A percentile compares a stretch with the other conserved stretches of the same genome.
These are phyloP conservation scores for Eimeria sp. DNA, from an alignment of 169 alveolate genomes.

Conservation along the genomic window DNA sequence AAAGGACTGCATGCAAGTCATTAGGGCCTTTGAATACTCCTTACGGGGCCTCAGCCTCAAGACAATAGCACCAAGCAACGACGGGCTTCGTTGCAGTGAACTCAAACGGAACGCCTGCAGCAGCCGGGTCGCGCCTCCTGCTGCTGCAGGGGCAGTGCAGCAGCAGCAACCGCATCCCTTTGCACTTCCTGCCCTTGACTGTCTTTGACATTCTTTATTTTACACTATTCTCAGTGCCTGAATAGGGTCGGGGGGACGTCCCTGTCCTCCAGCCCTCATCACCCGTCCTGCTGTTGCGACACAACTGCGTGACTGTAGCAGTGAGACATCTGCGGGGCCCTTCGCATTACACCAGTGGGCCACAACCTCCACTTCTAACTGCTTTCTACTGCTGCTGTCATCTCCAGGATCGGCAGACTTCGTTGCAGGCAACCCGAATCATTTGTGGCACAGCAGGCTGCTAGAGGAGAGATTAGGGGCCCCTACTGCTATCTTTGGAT, in stretches of 20 bases:
- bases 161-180: slow-evolving; percentile 65
- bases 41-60: slow-evolving; percentile 27
- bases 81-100: slow-evolving; percentile 42
- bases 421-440: slow-evolving; percentile 44
- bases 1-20: neutral
- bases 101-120: slow-evolving; percentile 51
- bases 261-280: slow-evolving; percentile 44
- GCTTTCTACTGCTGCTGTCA: neutral
- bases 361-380: neutral
- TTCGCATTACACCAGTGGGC: neutral
- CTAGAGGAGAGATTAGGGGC: slow-evolving; percentile 13
- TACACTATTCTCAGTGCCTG: slow-evolving; percentile 36
- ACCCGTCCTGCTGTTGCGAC: slow-evolving; percentile 37
- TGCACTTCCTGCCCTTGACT: slow-evolving; percentile 63
- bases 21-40: neutral
- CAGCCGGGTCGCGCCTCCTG: slow-evolving; percentile 80
- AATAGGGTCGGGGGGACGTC: slow-evolving; percentile 4
- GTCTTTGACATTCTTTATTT: neutral
- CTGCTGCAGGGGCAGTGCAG: slow-evolving; percentile 67
- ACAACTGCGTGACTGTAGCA: slow-evolving; percentile 68
- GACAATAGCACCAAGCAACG: slow-evolving; percentile 51
- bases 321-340: slow-evolving; percentile 23
- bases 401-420: slow-evolving; percentile 14
- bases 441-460: neutral
- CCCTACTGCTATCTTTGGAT: slow-evolving; percentile 2